Evolutionary conservation across 352 stramenopile species (phyloP).

Genomic region (Hyaloperonospora brassicae): DNA sequence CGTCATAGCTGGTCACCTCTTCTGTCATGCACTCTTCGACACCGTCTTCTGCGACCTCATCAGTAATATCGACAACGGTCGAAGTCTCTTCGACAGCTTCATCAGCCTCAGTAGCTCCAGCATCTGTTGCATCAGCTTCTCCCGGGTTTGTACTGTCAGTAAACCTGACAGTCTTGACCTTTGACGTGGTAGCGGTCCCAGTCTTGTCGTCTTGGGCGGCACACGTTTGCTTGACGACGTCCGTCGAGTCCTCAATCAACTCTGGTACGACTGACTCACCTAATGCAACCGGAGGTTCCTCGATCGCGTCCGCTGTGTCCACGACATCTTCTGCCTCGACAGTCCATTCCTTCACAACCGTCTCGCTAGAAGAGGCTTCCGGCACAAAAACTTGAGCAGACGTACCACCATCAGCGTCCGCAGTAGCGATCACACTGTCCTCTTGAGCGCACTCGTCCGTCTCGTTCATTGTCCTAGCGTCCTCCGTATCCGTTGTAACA

Average conservation of each 20-base stretch:
- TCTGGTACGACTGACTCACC: background rate
- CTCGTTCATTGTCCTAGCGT: background rate
- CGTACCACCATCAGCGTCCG: background rate
- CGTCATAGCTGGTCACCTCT: constrained; percentile 9
- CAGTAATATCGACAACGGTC: background rate
- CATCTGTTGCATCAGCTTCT: background rate
- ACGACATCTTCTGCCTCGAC: background rate
- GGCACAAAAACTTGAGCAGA: background rate
- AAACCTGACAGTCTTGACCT: too few species aligned
- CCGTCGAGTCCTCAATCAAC: background rate
- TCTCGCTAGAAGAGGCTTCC: background rate
- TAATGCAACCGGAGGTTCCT: constrained; percentile 3
- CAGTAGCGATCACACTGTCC: background rate
- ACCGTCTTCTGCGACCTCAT: constrained; percentile 3
- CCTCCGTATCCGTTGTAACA: background rate
- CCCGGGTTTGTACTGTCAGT: too few species aligned
- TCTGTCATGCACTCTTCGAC: constrained; percentile 8
- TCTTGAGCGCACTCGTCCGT: background rate
- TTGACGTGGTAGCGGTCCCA: background rate
- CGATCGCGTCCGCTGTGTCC: background rate
- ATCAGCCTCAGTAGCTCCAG: background rate
- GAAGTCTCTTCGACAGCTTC: background rate
- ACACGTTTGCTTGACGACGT: background rate
- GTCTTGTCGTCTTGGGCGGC: constrained; percentile 5
- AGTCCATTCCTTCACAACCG: background rate